Base-by-base conservation (phyloP, 2,329 filamentous ascomycete species). In the Botrytis medusae region DNA sequence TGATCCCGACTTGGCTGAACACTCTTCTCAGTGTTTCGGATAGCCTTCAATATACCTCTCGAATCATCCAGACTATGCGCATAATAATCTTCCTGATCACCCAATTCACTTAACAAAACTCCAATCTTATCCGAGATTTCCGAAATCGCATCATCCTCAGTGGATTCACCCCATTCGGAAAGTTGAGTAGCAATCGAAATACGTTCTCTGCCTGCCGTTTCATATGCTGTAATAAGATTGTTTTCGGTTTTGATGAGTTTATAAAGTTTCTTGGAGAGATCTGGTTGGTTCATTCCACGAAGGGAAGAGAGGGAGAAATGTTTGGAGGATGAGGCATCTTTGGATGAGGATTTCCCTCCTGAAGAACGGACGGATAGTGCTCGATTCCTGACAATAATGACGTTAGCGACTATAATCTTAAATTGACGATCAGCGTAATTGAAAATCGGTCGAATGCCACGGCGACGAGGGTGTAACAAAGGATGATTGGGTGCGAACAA, bases 61-160 rank as follows among this genome's bases (percentile, higher is more conserved):
- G 92, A 93, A 75, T 97, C 94, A 82, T 99, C 96, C 72, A 99
- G 83, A 67, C 91, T 91, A 82, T 95, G 92, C 7, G 95, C 93
- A 82, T 95, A 98, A 63, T 87, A 81, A 77, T 98, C 95, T 82
- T 99, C 96, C 83, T 97, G 94, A 83, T 97, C 94, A 70, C 94
- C 96, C 75, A 99, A 90, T 85, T 98, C 96, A 34, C 93, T 92
- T 74, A 99, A 86, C 79, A 99, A 86, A 57, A 98, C 95, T 69
- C 94, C 96, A 70, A 99, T 87, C 87, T 99, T 99, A 87, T 98
- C 96, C 74, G 93, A 94, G 78, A 99, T 89, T 81, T 98, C 96
- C 70, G 90, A 94, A 79, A 98, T 87, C 69, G 91, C 90, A 75
- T 97, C 94, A 80, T 99, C 96, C 71, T 90, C 89, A 2, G 95